Evolutionary conservation across 129 eudicot species (phyloP).

Genomic region (Saposhnikovia divaricata): DNA sequence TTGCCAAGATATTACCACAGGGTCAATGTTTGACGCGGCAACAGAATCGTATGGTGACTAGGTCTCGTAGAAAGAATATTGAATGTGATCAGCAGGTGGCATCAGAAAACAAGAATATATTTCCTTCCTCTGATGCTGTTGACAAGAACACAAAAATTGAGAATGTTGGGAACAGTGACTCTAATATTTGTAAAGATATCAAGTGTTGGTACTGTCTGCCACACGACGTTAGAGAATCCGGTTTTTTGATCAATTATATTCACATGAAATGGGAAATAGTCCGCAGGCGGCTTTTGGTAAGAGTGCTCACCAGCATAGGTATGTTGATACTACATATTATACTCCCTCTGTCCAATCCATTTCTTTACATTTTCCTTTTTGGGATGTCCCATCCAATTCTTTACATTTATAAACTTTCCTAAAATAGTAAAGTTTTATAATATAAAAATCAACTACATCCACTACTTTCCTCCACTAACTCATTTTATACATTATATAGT

Average conservation of each 20-base stretch:
- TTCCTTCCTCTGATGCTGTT: conserved; percentile 16
- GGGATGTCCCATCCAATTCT: too few relatives aligned
- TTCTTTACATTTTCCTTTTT: too few relatives aligned
- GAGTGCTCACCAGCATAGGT: conserved; percentile 62
- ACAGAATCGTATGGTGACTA: conserved; percentile 44
- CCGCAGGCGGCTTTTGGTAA: conserved; percentile 53
- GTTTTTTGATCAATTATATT: conserved; percentile 31
- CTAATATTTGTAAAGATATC: conserved; percentile 31
- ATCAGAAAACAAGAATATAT: conserved; percentile 18
- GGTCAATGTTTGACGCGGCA: conserved; percentile 19
- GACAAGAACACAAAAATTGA: conserved; percentile 14
- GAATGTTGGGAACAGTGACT: conserved; percentile 29
- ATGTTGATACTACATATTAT: conserved; percentile 15
- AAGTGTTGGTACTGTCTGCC: conserved; percentile 74
- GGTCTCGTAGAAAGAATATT: conserved; percentile 42
- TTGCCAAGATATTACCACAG: conserved; percentile 24
- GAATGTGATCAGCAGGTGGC: conserved; percentile 19
- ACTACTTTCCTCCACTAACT: too few relatives aligned
- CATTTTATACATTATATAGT: too few relatives aligned
- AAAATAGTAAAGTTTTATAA: too few relatives aligned
- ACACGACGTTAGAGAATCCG: conserved; percentile 31
- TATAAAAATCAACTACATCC: too few relatives aligned
- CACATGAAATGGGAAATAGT: conserved; percentile 74
- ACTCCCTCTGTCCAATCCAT: too few relatives aligned
- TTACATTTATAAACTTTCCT: too few relatives aligned